A percentile compares a stretch with the other conserved stretches of the same genome.
Conservation (phyloP, 2,329 filamentous ascomycete genomes). For the Penicillium carneum region DNA sequence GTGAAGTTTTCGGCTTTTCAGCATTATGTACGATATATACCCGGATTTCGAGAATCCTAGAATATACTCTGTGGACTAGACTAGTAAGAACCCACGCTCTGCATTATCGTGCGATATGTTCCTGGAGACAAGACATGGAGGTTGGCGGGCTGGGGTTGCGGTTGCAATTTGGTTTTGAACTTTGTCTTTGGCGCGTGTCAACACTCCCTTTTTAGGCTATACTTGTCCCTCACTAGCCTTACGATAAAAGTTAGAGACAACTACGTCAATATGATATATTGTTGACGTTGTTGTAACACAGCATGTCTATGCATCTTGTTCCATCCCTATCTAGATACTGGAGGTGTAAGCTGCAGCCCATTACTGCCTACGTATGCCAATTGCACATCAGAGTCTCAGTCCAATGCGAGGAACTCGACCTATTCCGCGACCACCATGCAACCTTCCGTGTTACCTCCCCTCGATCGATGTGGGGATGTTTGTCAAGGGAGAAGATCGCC, state of each 20-base stretch:
- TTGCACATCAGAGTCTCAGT: conserved; percentile 1
- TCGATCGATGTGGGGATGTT: background rate
- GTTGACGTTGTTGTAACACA: background rate
- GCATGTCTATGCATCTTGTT: background rate
- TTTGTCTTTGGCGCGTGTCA: conserved; percentile 10
- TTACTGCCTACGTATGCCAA: background rate
- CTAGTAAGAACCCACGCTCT: background rate
- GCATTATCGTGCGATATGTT: background rate
- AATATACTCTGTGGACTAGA: background rate
- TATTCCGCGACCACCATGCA: conserved; percentile 5
- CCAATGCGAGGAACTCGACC: conserved; percentile 1
- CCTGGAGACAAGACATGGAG: background rate
- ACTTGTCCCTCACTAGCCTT: background rate
- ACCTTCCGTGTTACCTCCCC: conserved; percentile 15
- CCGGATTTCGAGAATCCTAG: no score
- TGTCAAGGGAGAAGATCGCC: conserved; percentile 12
- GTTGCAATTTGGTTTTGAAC: conserved; percentile 13
- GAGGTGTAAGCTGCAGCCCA: conserved; percentile 3
- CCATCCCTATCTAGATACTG: background rate
- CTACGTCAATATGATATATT: background rate
- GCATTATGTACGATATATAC: background rate
- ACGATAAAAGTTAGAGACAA: background rate
- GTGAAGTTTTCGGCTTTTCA: background rate
- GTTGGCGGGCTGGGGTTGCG: conserved; percentile 4
- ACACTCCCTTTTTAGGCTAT: background rate